These are phyloP conservation scores for Saccharomycopsis sp. DNA, from an alignment of 805 yeast genomes.

Conservation along the genomic window DNA sequence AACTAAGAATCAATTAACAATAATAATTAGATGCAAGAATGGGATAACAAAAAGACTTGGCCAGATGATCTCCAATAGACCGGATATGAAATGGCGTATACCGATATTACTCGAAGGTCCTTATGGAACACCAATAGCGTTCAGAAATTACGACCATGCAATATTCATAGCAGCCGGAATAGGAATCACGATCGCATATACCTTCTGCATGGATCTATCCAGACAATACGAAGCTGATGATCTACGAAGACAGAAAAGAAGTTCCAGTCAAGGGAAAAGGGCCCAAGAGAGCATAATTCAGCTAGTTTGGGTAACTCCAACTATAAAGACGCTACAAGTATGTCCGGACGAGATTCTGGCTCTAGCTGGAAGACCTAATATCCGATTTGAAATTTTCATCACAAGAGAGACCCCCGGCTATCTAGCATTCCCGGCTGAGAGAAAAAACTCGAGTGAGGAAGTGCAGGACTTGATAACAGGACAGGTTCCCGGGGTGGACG, in stretches of 20 bases:
- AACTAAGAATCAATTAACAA: conserved; percentile 30
- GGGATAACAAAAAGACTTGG: conserved; percentile 39
- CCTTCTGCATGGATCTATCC: conserved; percentile 37
- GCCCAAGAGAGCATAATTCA: conserved; percentile 6
- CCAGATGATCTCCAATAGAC: conserved; percentile 25
- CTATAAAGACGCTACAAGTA: conserved; percentile 12
- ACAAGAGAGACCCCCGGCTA: conserved; percentile 2
- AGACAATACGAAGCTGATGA: conserved; percentile 14
- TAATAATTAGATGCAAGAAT: conserved; percentile 40
- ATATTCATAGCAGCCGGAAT: conserved; percentile 68
- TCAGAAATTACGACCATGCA: conserved; percentile 45
- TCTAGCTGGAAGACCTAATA: not conserved
- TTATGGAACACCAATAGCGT: conserved; percentile 50
- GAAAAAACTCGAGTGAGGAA: not conserved
- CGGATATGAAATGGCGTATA: conserved; percentile 26
- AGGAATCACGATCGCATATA: conserved; percentile 59
- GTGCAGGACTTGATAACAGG: not conserved
- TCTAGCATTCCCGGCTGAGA: not conserved
- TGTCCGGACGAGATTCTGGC: conserved; percentile 14
- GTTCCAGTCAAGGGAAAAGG: not conserved
- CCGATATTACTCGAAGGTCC: conserved; percentile 57
- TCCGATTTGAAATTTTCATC: conserved; percentile 11
- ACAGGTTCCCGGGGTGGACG: conserved; percentile 6
- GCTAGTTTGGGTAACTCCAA: conserved; percentile 19
- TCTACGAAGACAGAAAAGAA: not conserved